Conservation (phyloP, 768 basidiomycete species). For the Chiua virens region DNA sequence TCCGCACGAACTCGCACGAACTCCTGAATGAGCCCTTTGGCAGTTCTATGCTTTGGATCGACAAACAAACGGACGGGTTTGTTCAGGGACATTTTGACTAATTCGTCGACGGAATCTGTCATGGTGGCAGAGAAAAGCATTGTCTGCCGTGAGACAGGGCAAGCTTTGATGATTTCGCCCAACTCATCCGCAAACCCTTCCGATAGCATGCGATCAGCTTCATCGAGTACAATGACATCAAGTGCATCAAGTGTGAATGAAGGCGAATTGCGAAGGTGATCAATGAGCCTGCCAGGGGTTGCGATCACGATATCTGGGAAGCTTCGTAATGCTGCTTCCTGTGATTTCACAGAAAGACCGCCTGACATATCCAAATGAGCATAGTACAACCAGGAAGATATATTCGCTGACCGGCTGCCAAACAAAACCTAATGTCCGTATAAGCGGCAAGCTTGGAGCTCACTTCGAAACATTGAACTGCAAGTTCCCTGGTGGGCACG, state of each 20-base stretch:
- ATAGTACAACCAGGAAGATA: background rate
- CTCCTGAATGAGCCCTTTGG: conserved; percentile 86
- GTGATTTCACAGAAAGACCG: conserved; percentile 90
- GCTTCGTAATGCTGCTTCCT: conserved; percentile 80
- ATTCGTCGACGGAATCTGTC: conserved; percentile 94
- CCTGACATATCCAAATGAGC: conserved; percentile 43
- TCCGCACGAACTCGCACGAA: conserved; percentile 89
- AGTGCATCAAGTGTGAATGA: conserved; percentile 90
- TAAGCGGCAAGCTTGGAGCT: conserved; percentile 80
- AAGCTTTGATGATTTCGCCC: conserved; percentile 88
- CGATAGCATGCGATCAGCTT: conserved; percentile 96
- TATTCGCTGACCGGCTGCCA: conserved; percentile 77
- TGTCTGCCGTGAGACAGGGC: conserved; percentile 87
- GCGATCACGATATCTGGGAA: conserved; percentile 95
- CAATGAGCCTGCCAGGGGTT: conserved; percentile 96
- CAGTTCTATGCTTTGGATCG: conserved; percentile 87
- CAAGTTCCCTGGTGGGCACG: conserved; percentile 93
- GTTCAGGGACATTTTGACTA: conserved; percentile 89
- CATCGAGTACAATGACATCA: conserved; percentile 93
- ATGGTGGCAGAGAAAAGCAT: conserved; percentile 99
- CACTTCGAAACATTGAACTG: conserved; percentile 94
- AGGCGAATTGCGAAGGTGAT: conserved; percentile 94
- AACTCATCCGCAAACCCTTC: conserved; percentile 96
- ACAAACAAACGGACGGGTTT: conserved; percentile 95
- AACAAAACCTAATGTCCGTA: conserved; percentile 87